Evolutionary conservation across 2,329 filamentous ascomycete species (phyloP).

Genomic region (Neofusicoccum parvum): DNA sequence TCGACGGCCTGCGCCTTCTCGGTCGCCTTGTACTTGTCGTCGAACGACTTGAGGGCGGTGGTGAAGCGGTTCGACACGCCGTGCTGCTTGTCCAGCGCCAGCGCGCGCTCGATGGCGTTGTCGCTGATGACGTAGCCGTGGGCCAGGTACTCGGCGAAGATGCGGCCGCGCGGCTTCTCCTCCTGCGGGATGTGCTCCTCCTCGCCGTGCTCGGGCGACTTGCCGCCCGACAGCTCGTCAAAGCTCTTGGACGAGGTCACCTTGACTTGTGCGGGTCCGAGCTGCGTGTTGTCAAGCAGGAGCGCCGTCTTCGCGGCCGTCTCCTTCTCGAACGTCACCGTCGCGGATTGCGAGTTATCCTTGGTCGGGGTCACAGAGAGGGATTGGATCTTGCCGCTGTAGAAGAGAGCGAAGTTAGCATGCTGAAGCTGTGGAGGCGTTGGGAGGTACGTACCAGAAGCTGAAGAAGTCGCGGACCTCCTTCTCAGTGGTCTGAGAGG

Average conservation of each 20-base stretch:
- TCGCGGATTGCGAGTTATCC: conserved; percentile 75
- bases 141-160: conserved; percentile 93
- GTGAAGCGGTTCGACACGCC: conserved; percentile 82
- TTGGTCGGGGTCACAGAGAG: conserved; percentile 70
- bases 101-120: conserved; percentile 76
- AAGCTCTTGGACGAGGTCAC: conserved; percentile 73
- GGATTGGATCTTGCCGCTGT: conserved; percentile 85
- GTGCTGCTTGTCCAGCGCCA: conserved; percentile 87
- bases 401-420: conserved; percentile 25
- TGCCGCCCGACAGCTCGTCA: conserved; percentile 63
- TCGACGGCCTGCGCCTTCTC: conserved; percentile 86
- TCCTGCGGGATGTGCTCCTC: conserved; percentile 84
- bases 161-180: conserved; percentile 92
- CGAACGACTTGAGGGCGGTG: conserved; percentile 72
- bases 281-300: conserved; percentile 94
- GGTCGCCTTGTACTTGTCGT: conserved; percentile 82
- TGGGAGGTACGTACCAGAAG: conserved; percentile 70
- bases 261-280: conserved; percentile 74
- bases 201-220: conserved; percentile 51
- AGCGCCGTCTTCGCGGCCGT: conserved; percentile 96
- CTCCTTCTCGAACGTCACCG: conserved; percentile 96
- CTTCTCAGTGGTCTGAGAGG: conserved; percentile 77
- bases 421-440: neutral
- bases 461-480: conserved; percentile 97
- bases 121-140: conserved; percentile 87